Percentiles rank a stretch among this genome's conserved stretches.
These are phyloP conservation scores for Clohesyomyces aquaticus DNA, from an alignment of 495 filamentous ascomycete species.

Conservation along the genomic window DNA sequence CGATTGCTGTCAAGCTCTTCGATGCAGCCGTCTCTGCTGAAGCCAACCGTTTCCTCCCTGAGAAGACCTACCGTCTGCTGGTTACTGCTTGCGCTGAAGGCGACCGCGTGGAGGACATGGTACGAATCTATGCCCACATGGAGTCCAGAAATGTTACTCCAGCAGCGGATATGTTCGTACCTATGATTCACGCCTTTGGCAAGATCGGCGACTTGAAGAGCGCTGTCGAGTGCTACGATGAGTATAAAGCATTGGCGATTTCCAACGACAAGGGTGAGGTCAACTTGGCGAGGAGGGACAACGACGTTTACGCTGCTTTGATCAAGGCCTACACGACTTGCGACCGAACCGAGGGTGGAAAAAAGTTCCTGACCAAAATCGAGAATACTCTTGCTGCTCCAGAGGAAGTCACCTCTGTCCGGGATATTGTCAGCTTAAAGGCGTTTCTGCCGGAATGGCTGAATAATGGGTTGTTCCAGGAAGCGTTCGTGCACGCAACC, in stretches of 20 bases:
- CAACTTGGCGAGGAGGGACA: conserved; percentile 73
- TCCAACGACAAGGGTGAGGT: conserved; percentile 76
- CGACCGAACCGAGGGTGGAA: conserved; percentile 74
- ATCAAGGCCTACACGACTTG: conserved; percentile 83
- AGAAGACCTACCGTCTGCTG: conserved; percentile 77
- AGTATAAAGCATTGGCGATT: conserved; percentile 83
- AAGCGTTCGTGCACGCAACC: conserved; percentile 66
- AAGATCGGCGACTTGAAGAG: conserved; percentile 76
- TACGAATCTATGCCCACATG: conserved; percentile 86
- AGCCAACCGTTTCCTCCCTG: conserved; percentile 59
- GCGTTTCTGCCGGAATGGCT: conserved; percentile 77
- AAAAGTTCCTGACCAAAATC: conserved; percentile 82
- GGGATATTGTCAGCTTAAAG: conserved; percentile 68
- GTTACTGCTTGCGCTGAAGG: conserved; percentile 83
- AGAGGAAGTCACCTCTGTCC: conserved; percentile 62
- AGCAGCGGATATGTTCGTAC: conserved; percentile 77
- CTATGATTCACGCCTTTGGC: conserved; percentile 92
- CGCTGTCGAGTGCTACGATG: conserved; percentile 94
- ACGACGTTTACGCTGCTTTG: conserved; percentile 82
- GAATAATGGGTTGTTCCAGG: conserved; percentile 62
- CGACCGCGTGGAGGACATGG: conserved; percentile 81
- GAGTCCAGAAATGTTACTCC: conserved; percentile 72
- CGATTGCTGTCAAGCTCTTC: conserved; percentile 83
- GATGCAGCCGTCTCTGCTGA: conserved; percentile 65
- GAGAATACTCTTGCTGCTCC: conserved; percentile 43